Evolutionary conservation across 1,284 basidiomycete genomes (phyloP), one percentile per base, ranked within the genome.

Genomic region (Sporisorium iseilematis-ciliati): DNA sequence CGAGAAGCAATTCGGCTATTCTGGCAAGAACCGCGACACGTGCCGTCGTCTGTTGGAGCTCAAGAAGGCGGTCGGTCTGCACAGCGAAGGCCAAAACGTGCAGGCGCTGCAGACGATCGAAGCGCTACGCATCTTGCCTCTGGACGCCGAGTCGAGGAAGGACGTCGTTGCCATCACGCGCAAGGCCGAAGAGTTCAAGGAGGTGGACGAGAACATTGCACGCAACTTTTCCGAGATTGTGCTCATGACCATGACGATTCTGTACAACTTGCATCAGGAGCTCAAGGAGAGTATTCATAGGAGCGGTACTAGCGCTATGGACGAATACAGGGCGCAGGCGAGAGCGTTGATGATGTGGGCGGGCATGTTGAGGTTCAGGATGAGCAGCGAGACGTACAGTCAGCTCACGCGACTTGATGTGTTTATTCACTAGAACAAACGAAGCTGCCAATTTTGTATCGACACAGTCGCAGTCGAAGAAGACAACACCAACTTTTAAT

Each of bases 211-310:
- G 65, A 89, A 92, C 5, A 88, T 98, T 79, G 92, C 95, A 75
- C 90, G 92, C 72, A 98, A 97, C 86, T 87, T 98, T 82, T 93
- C 94, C 82, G 90, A 91, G 5, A 92, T 97, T 83, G 89, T 98
- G 41, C 90, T 94, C 29, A 90, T 95, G 58, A 92, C 93, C n/a
- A 99, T 98, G 96, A 93, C 95, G 82, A 91, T 92, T 26, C 89
- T 99, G 29, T 92, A 92, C 71, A 78, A 81, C 56, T 68, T 84
- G 63, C 80, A 83, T 51, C 72, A 77, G 51, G 70, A 66, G 59
- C 70, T 83, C 54, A 83, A 84, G 81, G 65, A 78, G 40, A 79
- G 80, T n/a, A 64, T 75, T 33, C 79, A 75, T 49, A 61, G 79
- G 11, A 73, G 75, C 52, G 69, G 65, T 11, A 75, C 71, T 6